Evolutionary conservation across 2,329 filamentous ascomycete species (phyloP).

Genomic region (Ophiostoma pallidulum): DNA sequence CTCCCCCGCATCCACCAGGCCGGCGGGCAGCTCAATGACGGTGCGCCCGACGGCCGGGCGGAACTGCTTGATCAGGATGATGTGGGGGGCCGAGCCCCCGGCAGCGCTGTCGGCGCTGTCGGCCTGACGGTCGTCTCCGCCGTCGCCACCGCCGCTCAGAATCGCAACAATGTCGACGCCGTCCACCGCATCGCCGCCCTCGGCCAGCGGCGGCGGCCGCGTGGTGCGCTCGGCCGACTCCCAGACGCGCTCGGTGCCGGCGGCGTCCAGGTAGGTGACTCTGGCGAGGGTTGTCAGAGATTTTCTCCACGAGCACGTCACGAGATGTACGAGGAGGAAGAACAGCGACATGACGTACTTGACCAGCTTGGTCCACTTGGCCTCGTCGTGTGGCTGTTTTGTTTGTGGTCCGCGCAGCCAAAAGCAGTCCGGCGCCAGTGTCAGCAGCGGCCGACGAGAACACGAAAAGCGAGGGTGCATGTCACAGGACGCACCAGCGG

Average conservation of each 20-base stretch:
- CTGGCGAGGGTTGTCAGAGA: background rate
- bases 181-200: conserved; percentile 47
- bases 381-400: conserved; percentile 39
- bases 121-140: conserved; percentile 24
- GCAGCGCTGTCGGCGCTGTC: background rate
- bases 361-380: conserved; percentile 50
- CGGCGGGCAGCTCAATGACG: conserved; percentile 56
- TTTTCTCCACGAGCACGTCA: background rate
- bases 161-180: conserved; percentile 66
- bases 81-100: conserved; percentile 43
- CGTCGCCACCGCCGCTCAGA: conserved; percentile 38
- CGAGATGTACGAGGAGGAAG: background rate
- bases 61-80: conserved; percentile 59
- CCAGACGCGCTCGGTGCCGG: conserved; percentile 52
- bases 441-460: too few relatives aligned
- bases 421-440: too few relatives aligned
- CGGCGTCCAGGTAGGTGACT: conserved; percentile 57
- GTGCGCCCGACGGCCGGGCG: conserved; percentile 51
- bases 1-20: conserved; percentile 53
- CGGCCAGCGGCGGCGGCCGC: conserved; percentile 37
- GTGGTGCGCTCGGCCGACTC: conserved; percentile 65
- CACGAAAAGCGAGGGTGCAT: background rate
- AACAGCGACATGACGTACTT: conserved; percentile 33
- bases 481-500: conserved; percentile 6
- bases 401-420: too few relatives aligned